phyloP scores from a whole-genome alignment of 352 stramenopile species.

The Globisporangium camurandrum region DNA sequence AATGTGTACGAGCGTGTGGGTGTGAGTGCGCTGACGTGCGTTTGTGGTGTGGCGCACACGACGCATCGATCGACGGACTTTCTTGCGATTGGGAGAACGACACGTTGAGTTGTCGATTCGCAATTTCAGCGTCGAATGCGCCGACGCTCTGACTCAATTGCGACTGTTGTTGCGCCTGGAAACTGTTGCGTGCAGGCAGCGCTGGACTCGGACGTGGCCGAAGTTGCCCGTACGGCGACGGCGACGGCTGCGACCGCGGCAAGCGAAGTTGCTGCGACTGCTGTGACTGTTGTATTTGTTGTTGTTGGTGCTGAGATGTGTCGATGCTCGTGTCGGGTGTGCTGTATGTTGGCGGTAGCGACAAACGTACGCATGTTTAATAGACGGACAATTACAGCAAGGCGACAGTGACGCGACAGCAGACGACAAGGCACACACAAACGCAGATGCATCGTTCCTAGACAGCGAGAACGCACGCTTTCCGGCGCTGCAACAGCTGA shows the following conservation, averaged over 20 bases:
- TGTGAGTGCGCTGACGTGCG: background rate
- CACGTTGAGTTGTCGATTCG: background rate
- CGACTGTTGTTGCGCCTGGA: background rate
- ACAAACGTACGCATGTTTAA: too few species aligned
- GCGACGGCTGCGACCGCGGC: conserved; percentile 5
- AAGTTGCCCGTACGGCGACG: conserved; percentile 9
- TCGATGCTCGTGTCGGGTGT: too few species aligned
- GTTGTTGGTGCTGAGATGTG: too few species aligned
- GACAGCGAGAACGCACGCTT: conserved; percentile 21
- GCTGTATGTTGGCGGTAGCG: too few species aligned
- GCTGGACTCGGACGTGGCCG: conserved; percentile 6
- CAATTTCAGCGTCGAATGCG: conserved; percentile 5
- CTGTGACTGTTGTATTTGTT: too few species aligned
- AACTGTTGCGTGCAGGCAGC: conserved; percentile 3
- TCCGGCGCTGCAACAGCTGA: conserved; percentile 55
- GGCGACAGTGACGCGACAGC: too few species aligned
- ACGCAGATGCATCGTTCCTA: conserved; percentile 3
- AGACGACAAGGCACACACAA: background rate
- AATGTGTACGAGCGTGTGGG: background rate
- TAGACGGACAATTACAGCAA: too few species aligned
- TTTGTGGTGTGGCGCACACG: too few species aligned
- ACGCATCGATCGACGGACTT: background rate
- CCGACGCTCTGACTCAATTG: conserved; percentile 1
- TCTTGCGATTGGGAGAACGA: conserved; percentile 13
- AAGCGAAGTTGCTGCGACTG: background rate